These are phyloP conservation scores for Fusarium aywerte DNA, from an alignment of 2,329 filamentous ascomycete species.

Conservation along the genomic window DNA sequence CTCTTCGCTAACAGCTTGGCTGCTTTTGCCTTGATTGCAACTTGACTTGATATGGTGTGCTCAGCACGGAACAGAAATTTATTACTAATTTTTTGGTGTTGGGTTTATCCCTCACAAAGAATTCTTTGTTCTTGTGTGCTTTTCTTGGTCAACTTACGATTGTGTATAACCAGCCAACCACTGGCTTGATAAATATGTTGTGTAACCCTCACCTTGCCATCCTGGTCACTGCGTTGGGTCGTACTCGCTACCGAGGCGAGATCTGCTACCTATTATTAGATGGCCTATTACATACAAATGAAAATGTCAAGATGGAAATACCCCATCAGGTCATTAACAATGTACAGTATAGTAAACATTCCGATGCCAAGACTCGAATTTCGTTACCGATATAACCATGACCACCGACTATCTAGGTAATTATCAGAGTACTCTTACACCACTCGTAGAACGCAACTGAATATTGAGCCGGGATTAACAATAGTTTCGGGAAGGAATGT, in stretches of 20 bases:
- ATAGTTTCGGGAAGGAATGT: slow-evolving; percentile 20
- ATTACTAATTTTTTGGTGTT: not conserved
- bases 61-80: not conserved
- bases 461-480: not conserved
- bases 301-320: not conserved
- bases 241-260: slow-evolving; percentile 20
- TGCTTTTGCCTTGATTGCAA: not conserved
- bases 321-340: not conserved
- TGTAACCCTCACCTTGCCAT: not conserved
- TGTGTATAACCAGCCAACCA: slow-evolving; percentile 1
- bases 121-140: not conserved
- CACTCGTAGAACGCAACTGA: not conserved
- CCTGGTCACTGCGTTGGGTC: not conserved
- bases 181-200: not conserved
- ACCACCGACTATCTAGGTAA: not conserved
- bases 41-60: not conserved
- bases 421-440: not conserved
- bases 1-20: not conserved
- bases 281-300: not conserved
- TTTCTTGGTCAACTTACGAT: slow-evolving; percentile 1
- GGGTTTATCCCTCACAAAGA: not conserved
- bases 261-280: slow-evolving; percentile 36
- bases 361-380: slow-evolving; percentile 18
- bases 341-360: slow-evolving; percentile 18
- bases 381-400: slow-evolving; percentile 10